Base-by-base conservation (phyloP, 1,139 yeast species). In the Taphrina betulina region DNA sequence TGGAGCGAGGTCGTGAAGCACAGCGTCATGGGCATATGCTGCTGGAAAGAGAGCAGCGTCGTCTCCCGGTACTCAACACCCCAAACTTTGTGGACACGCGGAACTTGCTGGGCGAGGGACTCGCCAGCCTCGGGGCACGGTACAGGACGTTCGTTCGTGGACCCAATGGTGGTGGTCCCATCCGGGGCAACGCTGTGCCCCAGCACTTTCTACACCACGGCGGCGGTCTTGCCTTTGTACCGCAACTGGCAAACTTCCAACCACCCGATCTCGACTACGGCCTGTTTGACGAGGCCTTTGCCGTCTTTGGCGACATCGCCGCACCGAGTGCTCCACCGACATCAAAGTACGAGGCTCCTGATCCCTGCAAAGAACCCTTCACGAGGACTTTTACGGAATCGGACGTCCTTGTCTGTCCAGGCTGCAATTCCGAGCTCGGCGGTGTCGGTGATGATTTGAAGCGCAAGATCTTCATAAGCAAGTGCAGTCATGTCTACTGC, bases 401-500 rank as follows among this genome's bases (percentile, higher is more conserved):
- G n/a, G 52, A 40, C 38, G 37, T 37, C 12, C 46, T 54, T 22
- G 44, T 53, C 7, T 57, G 60, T 54, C 56, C 60, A 10, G 38
- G 43, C 28, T 57, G 60, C 42, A 14, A 29, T 22, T 24, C 20
- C 16, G 59, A 57, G 37, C 52, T 55, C 19, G 56, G 59, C 1
- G 43, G 53, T 26, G 31, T 33, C 7, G 58, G 46, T 7, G 60
- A 57, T 29, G 57, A 36, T 14, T 17, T 19, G 17, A 26, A 31
- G 1, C 34, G 53, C 14, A 44, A 35, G 20, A 42, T 57, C 17
- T 57, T 44, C 45, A 31, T 57, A 23, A 51, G 56, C 14, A 57
- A 41, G 50, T 57, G 60, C 22, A 60, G 60, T 16, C 60, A 57
- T 48, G 59, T 56, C 40, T 57, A 57, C 35, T 57, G 60, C 29